Evolutionary conservation across 495 filamentous ascomycete species (phyloP).

Genomic region (Neurospora tetraspora): DNA sequence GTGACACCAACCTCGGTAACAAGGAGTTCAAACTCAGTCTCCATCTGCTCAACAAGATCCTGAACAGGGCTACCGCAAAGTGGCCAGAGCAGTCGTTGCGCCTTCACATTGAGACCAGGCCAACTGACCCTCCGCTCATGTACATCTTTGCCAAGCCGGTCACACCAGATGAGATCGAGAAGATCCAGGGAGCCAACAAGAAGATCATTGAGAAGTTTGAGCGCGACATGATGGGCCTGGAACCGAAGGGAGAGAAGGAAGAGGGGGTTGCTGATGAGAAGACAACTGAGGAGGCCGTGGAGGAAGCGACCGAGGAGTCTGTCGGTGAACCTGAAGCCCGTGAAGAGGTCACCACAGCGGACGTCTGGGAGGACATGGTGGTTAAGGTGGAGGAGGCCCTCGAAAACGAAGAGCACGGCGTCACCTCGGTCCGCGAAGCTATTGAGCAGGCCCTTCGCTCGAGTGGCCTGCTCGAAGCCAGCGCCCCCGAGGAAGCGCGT

Average conservation of each 20-base stretch:
- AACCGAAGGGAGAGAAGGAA: conserved; percentile 15
- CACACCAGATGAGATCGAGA: conserved; percentile 54
- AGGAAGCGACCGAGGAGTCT: conserved; percentile 1
- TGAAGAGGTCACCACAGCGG: conserved; percentile 15
- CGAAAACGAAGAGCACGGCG: conserved; percentile 41
- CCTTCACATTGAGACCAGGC: conserved; percentile 76
- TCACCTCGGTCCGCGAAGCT: conserved; percentile 31
- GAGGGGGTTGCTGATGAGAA: conserved; percentile 4
- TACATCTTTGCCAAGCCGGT: conserved; percentile 85
- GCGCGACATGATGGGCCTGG: conserved; percentile 45
- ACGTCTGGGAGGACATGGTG: conserved; percentile 44
- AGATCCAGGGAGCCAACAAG: conserved; percentile 58
- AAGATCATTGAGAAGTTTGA: conserved; percentile 59
- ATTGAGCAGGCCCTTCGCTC: conserved; percentile 34
- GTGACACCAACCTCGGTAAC: conserved; percentile 58
- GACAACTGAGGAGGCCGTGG: not conserved
- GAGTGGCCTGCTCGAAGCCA: conserved; percentile 31
- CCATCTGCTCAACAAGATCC: conserved; percentile 61
- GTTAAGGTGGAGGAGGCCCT: conserved; percentile 44
- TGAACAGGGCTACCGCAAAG: conserved; percentile 61
- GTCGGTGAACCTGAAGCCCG: not conserved
- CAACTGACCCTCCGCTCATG: conserved; percentile 55
- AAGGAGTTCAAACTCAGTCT: conserved; percentile 79
- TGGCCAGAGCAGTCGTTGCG: conserved; percentile 71
- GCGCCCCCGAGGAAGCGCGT: conserved; percentile 22